Conservation (phyloP, 345 rosid genomes). For the Citrus maxima region DNA sequence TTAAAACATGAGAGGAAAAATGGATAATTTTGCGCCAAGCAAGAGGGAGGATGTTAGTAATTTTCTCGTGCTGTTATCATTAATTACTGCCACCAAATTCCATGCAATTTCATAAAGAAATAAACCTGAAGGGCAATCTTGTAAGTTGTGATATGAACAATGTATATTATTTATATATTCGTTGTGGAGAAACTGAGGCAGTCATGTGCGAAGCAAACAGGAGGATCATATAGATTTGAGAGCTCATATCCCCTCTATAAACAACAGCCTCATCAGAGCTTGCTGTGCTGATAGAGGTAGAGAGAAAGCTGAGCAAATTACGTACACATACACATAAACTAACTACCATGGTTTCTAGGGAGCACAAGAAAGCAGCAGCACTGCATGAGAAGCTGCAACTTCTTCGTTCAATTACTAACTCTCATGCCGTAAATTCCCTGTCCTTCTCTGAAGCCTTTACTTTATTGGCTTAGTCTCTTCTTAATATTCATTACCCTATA, state of each 20-base stretch:
- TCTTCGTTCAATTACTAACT: slow-evolving; percentile 50
- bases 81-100: background rate
- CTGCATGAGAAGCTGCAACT: slow-evolving; percentile 52
- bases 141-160: slow-evolving; percentile 22
- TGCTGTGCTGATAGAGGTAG: slow-evolving; percentile 16
- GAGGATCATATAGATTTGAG: slow-evolving; percentile 34
- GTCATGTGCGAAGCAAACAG: slow-evolving; percentile 41
- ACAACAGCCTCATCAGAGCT: slow-evolving; percentile 5
- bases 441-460: slow-evolving; percentile 4
- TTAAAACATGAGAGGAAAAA: too few species aligned
- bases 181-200: slow-evolving; percentile 28
- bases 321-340: background rate
- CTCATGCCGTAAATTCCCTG: slow-evolving; percentile 40
- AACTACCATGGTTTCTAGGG: slow-evolving; percentile 43
- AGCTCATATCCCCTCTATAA: slow-evolving; percentile 30
- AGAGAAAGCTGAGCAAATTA: background rate
- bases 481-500: background rate
- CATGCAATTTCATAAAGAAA: background rate
- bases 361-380: slow-evolving; percentile 49
- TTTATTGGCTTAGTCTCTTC: slow-evolving; percentile 11
- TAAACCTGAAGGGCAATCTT: slow-evolving; percentile 24
- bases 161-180: slow-evolving; percentile 21
- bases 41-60: background rate
- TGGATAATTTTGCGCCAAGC: background rate
- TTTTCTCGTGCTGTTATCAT: background rate